Base-by-base conservation (phyloP, 1,284 basidiomycete genomes). In the Hemileia vastatrix region DNA sequence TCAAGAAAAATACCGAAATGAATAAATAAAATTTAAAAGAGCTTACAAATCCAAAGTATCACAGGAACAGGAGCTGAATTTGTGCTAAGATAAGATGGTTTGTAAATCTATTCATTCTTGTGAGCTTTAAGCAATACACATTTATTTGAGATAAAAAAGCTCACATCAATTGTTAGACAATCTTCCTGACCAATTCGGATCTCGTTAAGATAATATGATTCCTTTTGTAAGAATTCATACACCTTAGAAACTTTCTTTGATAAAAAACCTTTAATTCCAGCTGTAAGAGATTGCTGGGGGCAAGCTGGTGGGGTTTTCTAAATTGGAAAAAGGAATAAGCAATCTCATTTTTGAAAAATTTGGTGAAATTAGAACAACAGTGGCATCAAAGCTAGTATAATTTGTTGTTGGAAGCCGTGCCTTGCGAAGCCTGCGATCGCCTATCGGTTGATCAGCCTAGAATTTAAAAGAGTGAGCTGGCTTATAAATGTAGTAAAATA, bases 151-250 rank as follows among this genome's bases (percentile, higher is more conserved):
- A n/a, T n/a, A n/a, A n/a, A n/a, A n/a, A n/a, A 3, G 19, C 32
- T 36, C 23, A 54, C 52, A 36, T 54, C 52, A 4, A 54, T 6
- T 15, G 52, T 54, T 32, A 54, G 13, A 13, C 52, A 54, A 24
- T 54, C 52, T 27, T 54, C 52, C 36, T 54, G 52, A 36, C 52
- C 52, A 36, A 36, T 18, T 11, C 21, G n/a, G 21, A 54, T 15
- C 1, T 18, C 15, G 8, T 32, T 27, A 8, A 54, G 11, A 15
- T 32, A 36, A 33, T 19, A 32, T 36, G 36, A 32, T 31, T 18
- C 9, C 8, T 36, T 54, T 13, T 18, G 6, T 31, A 36, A 24
- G n/a, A 15, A 24, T 6, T 4, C 52, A n/a, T 54, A 24, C 19
- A 27, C 19, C 31, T 4, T n/a, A n/a, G n/a, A n/a, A 36, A 54